Evolutionary conservation across 345 rosid genomes (phyloP), one percentile per base, ranked within the genome.

Genomic region (Noccaea caerulescens): DNA sequence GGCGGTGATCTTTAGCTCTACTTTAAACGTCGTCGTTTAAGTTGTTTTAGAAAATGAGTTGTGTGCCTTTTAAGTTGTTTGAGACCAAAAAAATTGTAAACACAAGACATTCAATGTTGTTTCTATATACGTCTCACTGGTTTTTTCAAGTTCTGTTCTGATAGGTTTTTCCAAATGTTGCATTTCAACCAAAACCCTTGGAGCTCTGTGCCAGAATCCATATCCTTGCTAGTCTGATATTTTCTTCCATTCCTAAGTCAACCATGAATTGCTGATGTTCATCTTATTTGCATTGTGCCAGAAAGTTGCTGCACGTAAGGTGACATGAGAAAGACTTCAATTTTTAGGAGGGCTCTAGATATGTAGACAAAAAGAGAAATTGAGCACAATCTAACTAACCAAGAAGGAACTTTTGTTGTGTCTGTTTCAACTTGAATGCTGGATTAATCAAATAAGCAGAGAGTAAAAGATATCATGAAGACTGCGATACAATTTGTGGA

Each of bases 201-300:
- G 96, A 93, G 80, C 89, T 93, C 8, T 93, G 97, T 69, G 92
- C 98, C 58, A 90, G 98, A 81, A 33, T 23, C 27, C 8, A n/a
- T 20, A 34, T 45, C 10, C 20, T 14, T 30, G 0, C 66, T 36
- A 2, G 58, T 58, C 12, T 57, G 4, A 14, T 59, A 7, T 30
- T 11, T 45, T 62, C 0, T 68, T 5, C 36, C 50, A 23, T 1
- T 38, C 50, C 4, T 45, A 33, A 23, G n/a, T 55, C 57, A 46
- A 20, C 37, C 5, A 62, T 33, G 20, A 34, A 2, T 46, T 13
- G 23, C 18, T 71, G 33, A 51, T 27, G 43, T 39, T 16, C 27
- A 63, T 36, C 10, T 20, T 46, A 4, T 55, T 13, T 72, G 71
- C 27, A 16, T 10, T 56, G 34, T 23, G 30, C 10, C 51, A 72